Conservation (phyloP, 345 rosid genomes). For the Populus simonii region DNA sequence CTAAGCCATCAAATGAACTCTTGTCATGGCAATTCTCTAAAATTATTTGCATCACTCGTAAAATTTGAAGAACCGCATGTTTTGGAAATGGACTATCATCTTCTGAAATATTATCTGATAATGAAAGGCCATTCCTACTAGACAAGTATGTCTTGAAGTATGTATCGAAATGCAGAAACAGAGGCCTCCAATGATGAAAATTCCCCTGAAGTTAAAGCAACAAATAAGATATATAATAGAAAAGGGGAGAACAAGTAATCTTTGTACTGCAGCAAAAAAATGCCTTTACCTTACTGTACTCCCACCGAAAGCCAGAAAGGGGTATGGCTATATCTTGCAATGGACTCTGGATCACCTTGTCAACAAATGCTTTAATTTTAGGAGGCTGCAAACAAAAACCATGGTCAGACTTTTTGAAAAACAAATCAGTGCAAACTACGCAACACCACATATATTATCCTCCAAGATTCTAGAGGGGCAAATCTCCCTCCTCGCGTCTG, state of each 20-base stretch:
- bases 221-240: conserved; percentile 20
- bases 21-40: conserved; percentile 90
- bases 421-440: too few species aligned
- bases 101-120: conserved; percentile 69
- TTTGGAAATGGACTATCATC: conserved; percentile 76
- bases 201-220: conserved; percentile 62
- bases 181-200: conserved; percentile 95
- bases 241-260: background rate
- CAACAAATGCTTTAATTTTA: conserved; percentile 77
- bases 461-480: background rate
- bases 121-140: conserved; percentile 71
- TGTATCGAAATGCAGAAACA: conserved; percentile 87
- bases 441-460: too few species aligned
- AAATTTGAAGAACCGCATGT: conserved; percentile 75
- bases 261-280: background rate
- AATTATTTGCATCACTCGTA: conserved; percentile 82
- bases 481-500: background rate
- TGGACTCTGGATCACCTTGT: conserved; percentile 95
- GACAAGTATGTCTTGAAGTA: conserved; percentile 82
- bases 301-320: conserved; percentile 93
- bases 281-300: conserved; percentile 67
- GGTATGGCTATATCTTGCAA: conserved; percentile 95
- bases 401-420: conserved; percentile 9
- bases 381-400: conserved; percentile 62
- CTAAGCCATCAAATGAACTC: conserved; percentile 87